Evolutionary conservation across 768 basidiomycete genomes (phyloP), one percentile per base, ranked within the genome.

Genomic region (Hirschioporus abietinus): DNA sequence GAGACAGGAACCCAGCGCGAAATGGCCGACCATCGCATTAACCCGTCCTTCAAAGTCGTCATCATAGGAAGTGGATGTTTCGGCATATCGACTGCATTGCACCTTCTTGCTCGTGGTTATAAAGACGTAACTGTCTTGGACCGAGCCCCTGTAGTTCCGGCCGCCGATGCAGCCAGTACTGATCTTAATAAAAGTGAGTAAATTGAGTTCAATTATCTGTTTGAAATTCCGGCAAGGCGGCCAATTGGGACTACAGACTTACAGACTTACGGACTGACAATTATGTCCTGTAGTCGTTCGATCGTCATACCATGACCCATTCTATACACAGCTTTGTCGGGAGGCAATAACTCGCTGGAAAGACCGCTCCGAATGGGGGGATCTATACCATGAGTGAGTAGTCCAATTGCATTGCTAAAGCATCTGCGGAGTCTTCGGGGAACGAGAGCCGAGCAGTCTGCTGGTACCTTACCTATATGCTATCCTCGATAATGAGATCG

Each of bases 41-140:
- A 34, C 42, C 42, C 42, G 12, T 52, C 42, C 15, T 52, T 6
- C 42, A 75, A 72, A 63, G 78, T 89, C 60, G 72, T 94, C 64
- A 88, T 95, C 68, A 80, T 93, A 58, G 93, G 93, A 27, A 88
- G 91, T 57, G 93, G 93, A 5, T 88, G 88, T 69, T 96, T 96
- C 74, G 95, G 95, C 7, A 79, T 93, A 63, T 95, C 93, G 20
- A 91, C 95, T 0, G 95, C 94, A 1, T 83, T 87, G 70, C 87
- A 93, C 73, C 86, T 96, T 64, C 80, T 96, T 63, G 74, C 78
- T 65, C 79, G 88, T 67, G 89, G 91, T 20, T 95, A 88, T 76
- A 81, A 76, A 18, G 72, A 88, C 66, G 83, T 96, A 68, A 92
- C 87, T 0, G 77, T 97, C 7, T 80, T 96, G 63, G 95, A 96